These are phyloP conservation scores for Ceratobasidium sp. DNA, from an alignment of 1,284 basidiomycete genomes.

Conservation along the genomic window DNA sequence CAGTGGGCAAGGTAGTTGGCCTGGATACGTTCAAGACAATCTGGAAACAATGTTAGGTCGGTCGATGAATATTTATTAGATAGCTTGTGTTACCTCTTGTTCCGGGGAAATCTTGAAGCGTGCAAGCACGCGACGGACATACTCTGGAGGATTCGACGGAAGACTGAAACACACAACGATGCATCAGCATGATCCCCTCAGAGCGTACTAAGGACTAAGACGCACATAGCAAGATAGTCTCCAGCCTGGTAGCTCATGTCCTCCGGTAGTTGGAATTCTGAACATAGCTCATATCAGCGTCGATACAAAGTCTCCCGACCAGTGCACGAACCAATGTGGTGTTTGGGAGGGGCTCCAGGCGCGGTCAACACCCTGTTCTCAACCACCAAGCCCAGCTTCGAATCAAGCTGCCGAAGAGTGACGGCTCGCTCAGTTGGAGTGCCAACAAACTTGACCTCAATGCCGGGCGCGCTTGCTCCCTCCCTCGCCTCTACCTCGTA, in stretches of 20 bases:
- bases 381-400: constrained; percentile 60
- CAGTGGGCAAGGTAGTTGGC: constrained; percentile 58
- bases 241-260: constrained; percentile 41
- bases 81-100: constrained; percentile 57
- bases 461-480: background rate
- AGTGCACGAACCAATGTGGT: constrained; percentile 59
- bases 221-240: constrained; percentile 44
- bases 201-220: constrained; percentile 61
- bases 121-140: constrained; percentile 48
- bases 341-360: constrained; percentile 60
- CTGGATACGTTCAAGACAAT: constrained; percentile 60
- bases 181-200: constrained; percentile 59
- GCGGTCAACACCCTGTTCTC: constrained; percentile 62
- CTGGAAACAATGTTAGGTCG: constrained; percentile 50
- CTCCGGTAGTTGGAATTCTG: constrained; percentile 40
- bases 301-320: background rate
- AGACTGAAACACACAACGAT: constrained; percentile 16
- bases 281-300: background rate
- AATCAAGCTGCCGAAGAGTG: constrained; percentile 60
- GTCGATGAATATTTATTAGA: background rate
- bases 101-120: constrained; percentile 54
- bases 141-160: constrained; percentile 48
- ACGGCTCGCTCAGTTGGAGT: constrained; percentile 58
- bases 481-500: too few relatives aligned
- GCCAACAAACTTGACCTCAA: constrained; percentile 52